These are phyloP conservation scores for Aspergillus sergii DNA, from an alignment of 2,329 filamentous ascomycete species.

Conservation along the genomic window DNA sequence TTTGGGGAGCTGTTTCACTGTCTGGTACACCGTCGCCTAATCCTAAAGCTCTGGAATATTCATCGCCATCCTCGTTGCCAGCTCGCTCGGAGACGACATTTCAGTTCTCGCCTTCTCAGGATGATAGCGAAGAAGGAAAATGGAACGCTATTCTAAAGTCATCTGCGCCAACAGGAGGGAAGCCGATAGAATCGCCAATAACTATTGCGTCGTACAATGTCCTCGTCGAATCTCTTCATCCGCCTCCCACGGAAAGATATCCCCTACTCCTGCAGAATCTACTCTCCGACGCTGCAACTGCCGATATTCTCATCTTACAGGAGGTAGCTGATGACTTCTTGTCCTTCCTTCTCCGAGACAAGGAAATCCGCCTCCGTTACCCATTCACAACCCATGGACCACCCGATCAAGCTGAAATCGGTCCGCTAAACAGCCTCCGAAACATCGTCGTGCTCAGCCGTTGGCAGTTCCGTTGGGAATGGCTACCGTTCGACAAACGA, in stretches of 20 bases:
- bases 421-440: constrained; percentile 9
- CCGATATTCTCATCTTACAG: constrained; percentile 11
- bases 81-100: not conserved
- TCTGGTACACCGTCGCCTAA: not conserved
- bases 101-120: not conserved
- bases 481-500: constrained; percentile 11
- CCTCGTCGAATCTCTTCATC: constrained; percentile 5
- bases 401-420: constrained; percentile 6
- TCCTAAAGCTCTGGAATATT: not conserved
- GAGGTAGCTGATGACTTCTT: constrained; percentile 9
- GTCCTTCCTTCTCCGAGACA: constrained; percentile 9
- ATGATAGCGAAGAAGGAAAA: not conserved
- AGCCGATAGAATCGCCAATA: not conserved
- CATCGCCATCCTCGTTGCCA: not conserved
- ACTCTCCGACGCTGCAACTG: not conserved
- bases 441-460: constrained; percentile 12
- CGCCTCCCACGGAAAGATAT: constrained; percentile 9
- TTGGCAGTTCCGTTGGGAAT: constrained; percentile 8
- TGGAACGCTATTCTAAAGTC: not conserved
- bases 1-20: constrained; percentile 5
- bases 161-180: not conserved
- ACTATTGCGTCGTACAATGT: constrained; percentile 11
- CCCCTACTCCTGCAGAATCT: constrained; percentile 6
- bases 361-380: constrained; percentile 1
- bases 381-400: constrained; percentile 11